phyloP scores from a whole-genome alignment of 495 filamentous ascomycete genomes.

The Antarctomyces pellizariae region DNA sequence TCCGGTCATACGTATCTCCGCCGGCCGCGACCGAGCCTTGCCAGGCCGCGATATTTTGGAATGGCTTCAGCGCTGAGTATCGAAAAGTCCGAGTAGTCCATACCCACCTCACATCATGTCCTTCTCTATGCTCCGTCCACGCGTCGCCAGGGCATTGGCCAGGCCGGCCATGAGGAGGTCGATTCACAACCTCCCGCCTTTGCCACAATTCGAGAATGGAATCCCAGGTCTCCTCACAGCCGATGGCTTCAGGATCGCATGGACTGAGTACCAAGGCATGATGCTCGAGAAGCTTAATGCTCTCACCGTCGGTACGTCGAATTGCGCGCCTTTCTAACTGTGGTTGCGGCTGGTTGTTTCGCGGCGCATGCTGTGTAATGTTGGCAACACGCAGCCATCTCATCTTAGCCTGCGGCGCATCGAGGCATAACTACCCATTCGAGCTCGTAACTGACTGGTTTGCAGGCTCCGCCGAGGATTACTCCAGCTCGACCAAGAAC shows the following conservation, averaged over 20 bases:
- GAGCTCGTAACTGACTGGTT: too few relatives aligned
- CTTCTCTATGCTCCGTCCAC: constrained; percentile 14
- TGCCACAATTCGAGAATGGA: constrained; percentile 38
- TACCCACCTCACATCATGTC: too few relatives aligned
- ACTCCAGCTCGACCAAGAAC: constrained; percentile 22
- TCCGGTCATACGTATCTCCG: too few relatives aligned
- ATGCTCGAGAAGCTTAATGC: constrained; percentile 53
- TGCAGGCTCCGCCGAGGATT: too few relatives aligned
- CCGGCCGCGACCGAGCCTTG: too few relatives aligned
- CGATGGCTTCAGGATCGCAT: constrained; percentile 46
- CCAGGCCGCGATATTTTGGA: too few relatives aligned
- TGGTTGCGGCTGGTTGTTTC: neutral
- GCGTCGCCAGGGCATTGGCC: constrained; percentile 5
- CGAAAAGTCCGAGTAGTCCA: too few relatives aligned
- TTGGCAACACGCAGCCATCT: constrained; percentile 3
- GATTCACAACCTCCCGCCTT: constrained; percentile 31
- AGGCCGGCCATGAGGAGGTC: constrained; percentile 14
- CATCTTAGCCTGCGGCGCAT: neutral
- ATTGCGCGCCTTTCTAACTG: neutral
- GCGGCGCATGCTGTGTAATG: neutral
- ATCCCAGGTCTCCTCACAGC: constrained; percentile 42
- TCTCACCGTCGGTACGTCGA: constrained; percentile 47
- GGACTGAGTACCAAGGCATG: constrained; percentile 57
- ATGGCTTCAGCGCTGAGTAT: too few relatives aligned
- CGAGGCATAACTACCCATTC: too few relatives aligned